Base-by-base conservation (phyloP, 805 yeast genomes). In the Lipomyces sp. region DNA sequence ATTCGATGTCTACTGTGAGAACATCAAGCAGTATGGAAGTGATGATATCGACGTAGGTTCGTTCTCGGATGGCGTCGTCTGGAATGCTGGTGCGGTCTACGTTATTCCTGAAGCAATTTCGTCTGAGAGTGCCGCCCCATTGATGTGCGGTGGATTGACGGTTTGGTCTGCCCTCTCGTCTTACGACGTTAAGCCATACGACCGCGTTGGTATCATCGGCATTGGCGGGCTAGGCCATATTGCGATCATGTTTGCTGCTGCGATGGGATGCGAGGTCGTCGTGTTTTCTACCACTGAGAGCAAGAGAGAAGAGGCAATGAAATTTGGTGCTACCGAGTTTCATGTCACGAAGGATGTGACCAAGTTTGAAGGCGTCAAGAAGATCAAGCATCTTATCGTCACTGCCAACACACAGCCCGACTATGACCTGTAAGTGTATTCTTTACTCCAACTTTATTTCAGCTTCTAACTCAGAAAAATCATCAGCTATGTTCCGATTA, bases 121-220 rank as follows among this genome's bases (percentile, higher is more conserved):
- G 39, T 69, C 77, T 39, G 74, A 69, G 33, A 68, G 70, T 22
- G 83, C 77, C 31, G 85, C 84, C 4, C 84, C 85, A 53, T 68
- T 81, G 69, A 69, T 80, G 68, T 81, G 86, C 70, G 85, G 83
- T 52, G 86, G 86, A 50, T 68, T 80, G 59, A 81, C 86, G 8
- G 82, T 78, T 4, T 81, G 70, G 67, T 76, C 83, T 10, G 85
- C 85, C 51, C 66, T 81, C 59, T 70, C 70, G 45, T 67, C 74
- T 61, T 63, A 67, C 39, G 60, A 68, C 42, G 45, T 63, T 8
- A 63, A 63, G 7, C 60, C 64, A 16, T 18, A 31, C 23, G 45
- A 41, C n/a, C 36, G 45, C 18, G 79, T 78, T 47, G 82, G 80
- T 60, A 69, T 80, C 53, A 68, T 77, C 45, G 82, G 81, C 55